These are phyloP conservation scores for Paramyrothecium roridum DNA, from an alignment of 2,329 filamentous ascomycete genomes.

Conservation along the genomic window DNA sequence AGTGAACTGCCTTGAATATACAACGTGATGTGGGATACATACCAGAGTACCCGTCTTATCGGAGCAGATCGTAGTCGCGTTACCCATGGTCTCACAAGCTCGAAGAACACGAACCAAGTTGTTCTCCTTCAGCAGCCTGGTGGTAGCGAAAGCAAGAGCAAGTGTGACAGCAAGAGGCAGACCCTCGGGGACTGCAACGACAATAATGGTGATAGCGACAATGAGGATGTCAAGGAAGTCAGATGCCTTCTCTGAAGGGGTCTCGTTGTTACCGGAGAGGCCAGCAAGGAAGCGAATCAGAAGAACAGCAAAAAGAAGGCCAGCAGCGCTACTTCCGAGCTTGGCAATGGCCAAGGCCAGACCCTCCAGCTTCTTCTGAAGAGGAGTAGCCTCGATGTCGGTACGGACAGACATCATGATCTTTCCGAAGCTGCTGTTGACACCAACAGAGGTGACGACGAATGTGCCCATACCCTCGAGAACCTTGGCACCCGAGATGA, in stretches of 20 bases:
- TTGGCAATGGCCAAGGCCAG: constrained; percentile 31
- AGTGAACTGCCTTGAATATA: background rate
- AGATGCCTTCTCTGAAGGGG: constrained; percentile 52
- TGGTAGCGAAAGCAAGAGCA: constrained; percentile 66
- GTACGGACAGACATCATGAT: constrained; percentile 54
- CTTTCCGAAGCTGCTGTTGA: constrained; percentile 51
- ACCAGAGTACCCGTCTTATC: constrained; percentile 44
- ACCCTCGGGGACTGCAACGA: constrained; percentile 66
- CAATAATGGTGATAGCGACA: constrained; percentile 63
- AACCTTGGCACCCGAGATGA: constrained; percentile 54
- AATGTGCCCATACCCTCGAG: constrained; percentile 52
- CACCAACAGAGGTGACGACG: constrained; percentile 53
- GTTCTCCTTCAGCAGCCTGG: constrained; percentile 67
- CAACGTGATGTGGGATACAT: background rate
- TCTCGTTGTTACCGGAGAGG: constrained; percentile 47
- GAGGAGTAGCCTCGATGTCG: constrained; percentile 48
- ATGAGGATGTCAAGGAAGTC: constrained; percentile 64
- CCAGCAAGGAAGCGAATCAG: constrained; percentile 73
- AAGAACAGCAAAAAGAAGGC: constrained; percentile 72
- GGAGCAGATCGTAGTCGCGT: constrained; percentile 72
- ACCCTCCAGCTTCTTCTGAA: constrained; percentile 49
- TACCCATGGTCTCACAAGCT: constrained; percentile 71
- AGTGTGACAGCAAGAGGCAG: constrained; percentile 65
- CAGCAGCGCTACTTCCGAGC: constrained; percentile 60
- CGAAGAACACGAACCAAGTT: constrained; percentile 65